These are phyloP conservation scores for Yamadazyma philogaea DNA, from an alignment of 805 yeast species.

Conservation along the genomic window DNA sequence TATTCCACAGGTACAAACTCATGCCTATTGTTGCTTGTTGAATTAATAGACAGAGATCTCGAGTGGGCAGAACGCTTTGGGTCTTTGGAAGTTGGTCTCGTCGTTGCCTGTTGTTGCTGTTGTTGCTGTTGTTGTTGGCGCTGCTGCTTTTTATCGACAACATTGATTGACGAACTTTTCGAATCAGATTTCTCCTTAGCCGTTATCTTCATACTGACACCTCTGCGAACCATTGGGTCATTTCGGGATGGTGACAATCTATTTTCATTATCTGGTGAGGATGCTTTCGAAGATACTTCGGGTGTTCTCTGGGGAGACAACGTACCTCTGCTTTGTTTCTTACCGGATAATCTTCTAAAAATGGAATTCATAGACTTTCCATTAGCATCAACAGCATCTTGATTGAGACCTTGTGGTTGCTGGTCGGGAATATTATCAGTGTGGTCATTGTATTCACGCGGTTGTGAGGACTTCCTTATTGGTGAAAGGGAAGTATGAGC, in stretches of 20 bases:
- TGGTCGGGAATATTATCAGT: conserved; percentile 30
- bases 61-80: conserved; percentile 20
- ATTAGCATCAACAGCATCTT: conserved; percentile 34
- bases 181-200: conserved; percentile 45
- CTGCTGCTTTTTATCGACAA: conserved; percentile 7
- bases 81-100: conserved; percentile 23
- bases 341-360: conserved; percentile 35
- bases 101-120: conserved; percentile 6
- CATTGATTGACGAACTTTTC: conserved; percentile 8
- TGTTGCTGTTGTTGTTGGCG: conserved; percentile 7
- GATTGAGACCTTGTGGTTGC: conserved; percentile 24
- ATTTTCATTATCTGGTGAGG: conserved; percentile 14
- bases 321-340: conserved; percentile 17
- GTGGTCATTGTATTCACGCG: conserved; percentile 6
- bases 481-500: conserved; percentile 32
- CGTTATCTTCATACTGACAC: conserved; percentile 60
- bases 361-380: conserved; percentile 33
- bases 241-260: conserved; percentile 16
- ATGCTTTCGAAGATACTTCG: conserved; percentile 11
- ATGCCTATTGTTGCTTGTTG: conserved; percentile 29
- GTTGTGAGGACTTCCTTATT: conserved; percentile 8
- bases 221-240: conserved; percentile 54
- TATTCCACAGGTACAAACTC: conserved; percentile 43
- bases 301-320: conserved; percentile 12
- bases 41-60: conserved; percentile 31